Evolutionary conservation across 148 eudicot genomes (phyloP), one percentile per base, ranked within the genome.

Genomic region (Linanthus parryae): DNA sequence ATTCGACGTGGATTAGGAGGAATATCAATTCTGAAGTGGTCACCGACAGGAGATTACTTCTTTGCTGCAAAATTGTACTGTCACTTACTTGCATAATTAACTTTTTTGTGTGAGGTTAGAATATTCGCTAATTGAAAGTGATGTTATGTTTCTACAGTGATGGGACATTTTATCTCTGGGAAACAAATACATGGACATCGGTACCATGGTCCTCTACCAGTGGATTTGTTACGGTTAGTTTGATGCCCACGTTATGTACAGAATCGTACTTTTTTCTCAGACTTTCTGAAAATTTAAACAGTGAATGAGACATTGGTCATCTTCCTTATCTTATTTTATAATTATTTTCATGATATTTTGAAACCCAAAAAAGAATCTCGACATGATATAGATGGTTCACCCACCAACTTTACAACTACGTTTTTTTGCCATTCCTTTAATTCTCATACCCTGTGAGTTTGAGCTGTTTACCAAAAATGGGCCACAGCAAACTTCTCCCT

Each of bases 121-220:
- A n/a, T n/a, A n/a, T n/a, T n/a, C n/a, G n/a, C n/a, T n/a, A 14
- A 25, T 18, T 33, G 52, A 21, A 36, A 24, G 42, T 55, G 22
- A 42, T 56, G 1, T 34, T 44, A 26, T 38, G 45, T 0, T 53
- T 44, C 59, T 69, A 64, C 81, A 92, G 99, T 62, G 96, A 84
- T 65, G 99, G 96, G 36, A 88, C 99, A 58, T 94, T 94, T 70
- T 88, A 94, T 67, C 75, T 94, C 33, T 94, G 99, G 99, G 96
- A 94, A 74, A 94, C 96, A 29, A 83, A 76, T 56, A 84, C 96
- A 25, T 94, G 99, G 99, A 84, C 91, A 20, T 94, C 95, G 51
- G 91, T 80, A 63, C 83, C 74, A 38, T 94, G 99, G 99, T 94
- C 96, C 48, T 84, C 99, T 54, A 73, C 74, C 48, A 69, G 81